Conservation (phyloP, 345 rosid species). For the Heritiera littoralis region DNA sequence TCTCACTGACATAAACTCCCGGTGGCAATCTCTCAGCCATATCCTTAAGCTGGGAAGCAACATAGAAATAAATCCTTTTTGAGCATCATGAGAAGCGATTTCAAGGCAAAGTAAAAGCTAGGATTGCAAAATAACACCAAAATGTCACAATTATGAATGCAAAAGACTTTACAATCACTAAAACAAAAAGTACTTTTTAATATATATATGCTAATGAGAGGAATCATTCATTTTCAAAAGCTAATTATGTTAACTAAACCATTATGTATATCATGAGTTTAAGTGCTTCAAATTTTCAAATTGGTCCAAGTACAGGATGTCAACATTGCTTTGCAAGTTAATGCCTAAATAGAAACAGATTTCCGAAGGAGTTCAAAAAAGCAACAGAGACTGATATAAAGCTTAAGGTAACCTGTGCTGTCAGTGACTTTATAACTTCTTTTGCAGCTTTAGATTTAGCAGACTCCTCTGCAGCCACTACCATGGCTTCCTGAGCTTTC, state of each 20-base stretch:
- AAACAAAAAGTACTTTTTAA: background rate
- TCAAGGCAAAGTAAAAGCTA: background rate
- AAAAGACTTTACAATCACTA: background rate
- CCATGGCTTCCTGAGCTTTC: constrained; percentile 81
- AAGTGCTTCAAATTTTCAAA: background rate
- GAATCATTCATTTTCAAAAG: background rate
- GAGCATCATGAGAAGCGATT: background rate
- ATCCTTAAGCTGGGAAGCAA: constrained; percentile 71
- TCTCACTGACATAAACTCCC: constrained; percentile 62
- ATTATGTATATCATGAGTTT: background rate
- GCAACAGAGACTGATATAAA: constrained; percentile 1
- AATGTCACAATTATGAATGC: background rate
- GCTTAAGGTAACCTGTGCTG: constrained; percentile 66
- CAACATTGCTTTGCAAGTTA: background rate
- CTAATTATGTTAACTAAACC: background rate
- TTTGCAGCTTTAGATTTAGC: constrained; percentile 86
- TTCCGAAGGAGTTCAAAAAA: background rate
- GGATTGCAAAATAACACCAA: background rate
- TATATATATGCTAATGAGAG: background rate
- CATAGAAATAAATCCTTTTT: constrained; percentile 9
- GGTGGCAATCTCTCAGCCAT: constrained; percentile 84
- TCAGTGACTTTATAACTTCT: constrained; percentile 92
- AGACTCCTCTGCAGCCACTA: constrained; percentile 74
- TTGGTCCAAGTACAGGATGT: background rate
- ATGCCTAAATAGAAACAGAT: background rate